Evolutionary conservation across 805 yeast genomes (phyloP).

Genomic region (Isabelozyma heimii): DNA sequence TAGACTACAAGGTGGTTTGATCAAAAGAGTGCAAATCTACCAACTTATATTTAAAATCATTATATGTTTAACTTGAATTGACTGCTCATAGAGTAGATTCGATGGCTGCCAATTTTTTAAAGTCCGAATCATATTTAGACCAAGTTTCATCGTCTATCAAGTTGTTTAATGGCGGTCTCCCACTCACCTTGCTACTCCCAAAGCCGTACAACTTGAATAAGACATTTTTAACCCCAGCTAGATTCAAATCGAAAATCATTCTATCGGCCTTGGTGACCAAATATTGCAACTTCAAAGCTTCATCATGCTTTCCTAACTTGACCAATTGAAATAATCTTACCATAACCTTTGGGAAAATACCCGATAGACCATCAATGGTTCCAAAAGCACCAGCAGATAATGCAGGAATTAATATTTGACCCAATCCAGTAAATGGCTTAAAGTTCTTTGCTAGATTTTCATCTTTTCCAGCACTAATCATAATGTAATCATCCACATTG

Average conservation of each 20-base stretch:
- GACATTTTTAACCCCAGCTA: constrained; percentile 27
- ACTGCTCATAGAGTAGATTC: too few species aligned
- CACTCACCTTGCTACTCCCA: too few species aligned
- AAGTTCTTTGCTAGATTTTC: constrained; percentile 13
- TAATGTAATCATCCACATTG: constrained; percentile 17
- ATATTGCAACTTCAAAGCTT: constrained; percentile 17
- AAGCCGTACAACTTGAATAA: too few species aligned
- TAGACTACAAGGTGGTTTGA: too few species aligned
- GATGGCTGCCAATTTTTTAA: too few species aligned
- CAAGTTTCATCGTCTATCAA: too few species aligned
- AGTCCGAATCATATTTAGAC: too few species aligned
- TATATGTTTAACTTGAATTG: too few species aligned
- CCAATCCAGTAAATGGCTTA: constrained; percentile 22
- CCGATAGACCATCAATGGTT: constrained; percentile 23
- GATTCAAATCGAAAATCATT: constrained; percentile 25
- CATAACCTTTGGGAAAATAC: constrained; percentile 20
- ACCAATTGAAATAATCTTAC: constrained; percentile 11
- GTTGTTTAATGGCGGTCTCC: too few species aligned
- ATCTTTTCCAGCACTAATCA: constrained; percentile 12
- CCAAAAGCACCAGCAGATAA: constrained; percentile 18
- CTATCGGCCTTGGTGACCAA: constrained; percentile 18
- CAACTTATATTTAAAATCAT: too few species aligned
- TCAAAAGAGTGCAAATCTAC: too few species aligned
- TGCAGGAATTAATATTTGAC: constrained; percentile 22
- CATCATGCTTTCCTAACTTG: constrained; percentile 10